A percentile compares a stretch with the other conserved stretches of the same genome.
phyloP scores from a whole-genome alignment of 345 rosid species.

The Capsella bursapastoris region DNA sequence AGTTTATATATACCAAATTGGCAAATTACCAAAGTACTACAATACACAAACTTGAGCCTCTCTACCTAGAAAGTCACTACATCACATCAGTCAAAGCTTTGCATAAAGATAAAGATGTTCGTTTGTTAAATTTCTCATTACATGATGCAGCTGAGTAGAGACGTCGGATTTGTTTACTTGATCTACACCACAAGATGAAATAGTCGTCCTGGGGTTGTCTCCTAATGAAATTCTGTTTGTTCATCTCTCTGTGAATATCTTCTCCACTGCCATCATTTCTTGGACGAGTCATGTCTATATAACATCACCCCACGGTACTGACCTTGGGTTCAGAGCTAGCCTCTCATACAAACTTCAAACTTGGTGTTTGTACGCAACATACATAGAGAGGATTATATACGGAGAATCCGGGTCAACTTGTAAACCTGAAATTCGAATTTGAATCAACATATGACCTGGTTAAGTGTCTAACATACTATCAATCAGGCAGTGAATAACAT shows the following conservation, averaged over 20 bases:
- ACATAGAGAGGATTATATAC: conserved; percentile 50
- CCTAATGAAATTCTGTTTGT: background rate
- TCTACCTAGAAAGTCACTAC: conserved; percentile 10
- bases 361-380: conserved; percentile 3
- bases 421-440: conserved; percentile 53
- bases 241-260: background rate
- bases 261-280: conserved; percentile 8
- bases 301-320: conserved; percentile 3
- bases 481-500: conserved; percentile 8
- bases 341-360: conserved; percentile 17
- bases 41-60: background rate
- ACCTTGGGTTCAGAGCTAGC: conserved; percentile 21
- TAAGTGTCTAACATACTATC: conserved; percentile 2
- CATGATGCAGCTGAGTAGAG: conserved; percentile 16
- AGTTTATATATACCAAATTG: conserved; percentile 20
- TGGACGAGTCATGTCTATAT: conserved; percentile 8
- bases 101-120: conserved; percentile 2
- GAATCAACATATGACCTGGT: background rate
- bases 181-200: conserved; percentile 11
- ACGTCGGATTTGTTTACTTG: conserved; percentile 19
- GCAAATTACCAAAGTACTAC: background rate
- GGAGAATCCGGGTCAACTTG: conserved; percentile 66
- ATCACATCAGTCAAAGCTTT: conserved; percentile 10
- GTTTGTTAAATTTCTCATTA: conserved; percentile 10
- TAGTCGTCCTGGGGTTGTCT: conserved; percentile 4